phyloP scores from a whole-genome alignment of 495 filamentous ascomycete species.

The Podospora australis region DNA sequence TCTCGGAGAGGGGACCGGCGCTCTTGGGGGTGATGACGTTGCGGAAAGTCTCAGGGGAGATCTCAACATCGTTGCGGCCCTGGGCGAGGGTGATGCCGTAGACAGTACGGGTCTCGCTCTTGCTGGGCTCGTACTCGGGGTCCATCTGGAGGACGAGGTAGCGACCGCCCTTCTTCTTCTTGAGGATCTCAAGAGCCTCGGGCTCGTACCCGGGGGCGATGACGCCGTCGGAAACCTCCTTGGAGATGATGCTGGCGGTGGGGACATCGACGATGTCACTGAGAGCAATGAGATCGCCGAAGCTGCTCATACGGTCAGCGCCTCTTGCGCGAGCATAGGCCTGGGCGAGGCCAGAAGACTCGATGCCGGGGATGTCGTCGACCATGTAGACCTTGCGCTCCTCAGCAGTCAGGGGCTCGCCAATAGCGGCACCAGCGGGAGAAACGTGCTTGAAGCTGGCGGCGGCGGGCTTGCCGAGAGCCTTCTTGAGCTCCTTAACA shows the following conservation, averaged over 20 bases:
- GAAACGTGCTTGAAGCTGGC: constrained; percentile 99
- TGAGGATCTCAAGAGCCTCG: constrained; percentile 82
- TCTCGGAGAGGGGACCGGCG: constrained; percentile 61
- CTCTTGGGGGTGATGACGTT: constrained; percentile 80
- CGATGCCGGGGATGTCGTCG: constrained; percentile 83
- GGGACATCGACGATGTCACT: constrained; percentile 81
- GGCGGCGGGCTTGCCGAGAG: constrained; percentile 81
- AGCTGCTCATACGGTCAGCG: constrained; percentile 94
- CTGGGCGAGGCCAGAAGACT: constrained; percentile 77
- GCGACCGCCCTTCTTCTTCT: constrained; percentile 97
- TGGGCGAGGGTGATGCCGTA: constrained; percentile 83
- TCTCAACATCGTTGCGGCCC: constrained; percentile 83
- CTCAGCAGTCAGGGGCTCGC: constrained; percentile 71
- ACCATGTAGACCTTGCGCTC: constrained; percentile 98
- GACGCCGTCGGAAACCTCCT: constrained; percentile 95
- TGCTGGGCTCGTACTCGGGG: constrained; percentile 67
- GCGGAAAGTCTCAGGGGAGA: constrained; percentile 78
- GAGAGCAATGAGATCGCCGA: constrained; percentile 92
- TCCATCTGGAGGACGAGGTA: constrained; percentile 97
- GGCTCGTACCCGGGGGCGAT: constrained; percentile 81
- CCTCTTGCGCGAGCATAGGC: constrained; percentile 93
- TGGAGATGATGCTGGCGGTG: constrained; percentile 92
- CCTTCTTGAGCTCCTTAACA: constrained; percentile 90
- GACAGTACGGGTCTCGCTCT: constrained; percentile 73
- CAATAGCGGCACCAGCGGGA: constrained; percentile 91